Base-by-base conservation (phyloP, 2,329 filamentous ascomycete species). In the Colletotrichum brevisporum region DNA sequence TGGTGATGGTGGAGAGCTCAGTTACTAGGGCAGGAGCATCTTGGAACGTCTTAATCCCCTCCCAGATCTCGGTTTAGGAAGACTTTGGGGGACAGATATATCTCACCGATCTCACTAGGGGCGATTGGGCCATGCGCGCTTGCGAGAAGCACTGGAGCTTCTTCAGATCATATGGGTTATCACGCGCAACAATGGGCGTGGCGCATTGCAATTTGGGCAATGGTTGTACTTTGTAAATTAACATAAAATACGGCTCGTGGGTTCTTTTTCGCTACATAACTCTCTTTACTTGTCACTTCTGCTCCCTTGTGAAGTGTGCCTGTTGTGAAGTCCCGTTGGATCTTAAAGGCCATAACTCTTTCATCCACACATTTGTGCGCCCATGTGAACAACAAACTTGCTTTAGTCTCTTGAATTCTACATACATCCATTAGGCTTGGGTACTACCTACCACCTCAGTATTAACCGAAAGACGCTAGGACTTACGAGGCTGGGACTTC, bases 1-100 rank as follows among this genome's bases (percentile, higher is more conserved):
- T 24, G 21, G 88, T 43, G 93, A 91, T 48, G 90, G 91, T 48
- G 92, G 93, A 31, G 95, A 98, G 82, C 84, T 98, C 76, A 97
- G 98, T 81, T 98, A 98, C 78, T 98, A 87, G 78, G 51, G 21
- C 45, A 67, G 54, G 27, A 27, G 55, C 45, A 31, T 47, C 62
- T 60, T 56, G 47, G 41, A 60, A 36, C 67, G 67, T 45, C 64
- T 47, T 39, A 36, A 64, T 27, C 51, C 51, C 45, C 43, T 45
- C 31, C 10, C 2, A 52, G 52, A 27, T 18, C 13, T 36, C 36
- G 56, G 55, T 31, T 52, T 31, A 52, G 51, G 27, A 60, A 60
- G 36, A 41, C 31, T 36, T 27, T 39, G 16, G 50, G 26, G 31
- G 31, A 24, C 41, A 43, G 27, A 24, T 59, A 27, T 18, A 45